Base-by-base conservation (phyloP, 139 green algal species). In the Desmodesmus armatus region DNA sequence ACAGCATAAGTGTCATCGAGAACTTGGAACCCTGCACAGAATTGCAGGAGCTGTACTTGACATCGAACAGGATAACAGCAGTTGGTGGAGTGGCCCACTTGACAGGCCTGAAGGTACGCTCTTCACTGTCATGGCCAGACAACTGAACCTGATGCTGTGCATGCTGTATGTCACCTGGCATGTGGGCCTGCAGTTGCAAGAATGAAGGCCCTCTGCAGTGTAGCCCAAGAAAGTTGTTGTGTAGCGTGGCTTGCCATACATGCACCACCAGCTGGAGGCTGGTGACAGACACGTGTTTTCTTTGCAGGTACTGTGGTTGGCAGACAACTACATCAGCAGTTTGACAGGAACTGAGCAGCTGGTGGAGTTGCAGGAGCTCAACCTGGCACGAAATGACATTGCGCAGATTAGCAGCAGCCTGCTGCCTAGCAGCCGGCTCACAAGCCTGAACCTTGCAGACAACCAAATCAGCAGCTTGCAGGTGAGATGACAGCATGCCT, bases 361-460 rank as follows among this genome's bases (percentile, higher is more conserved):
- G 71, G 41, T 29, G 5, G 49, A 87, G 27, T 85, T 97, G 43
- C 77, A 78, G 19, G 90, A 96, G 67, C 87, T 97, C 40, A 93
- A 95, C 70, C 81, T 97, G 35, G 93, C 92, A 11, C 75, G 88
- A 23, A 97, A 97, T 85, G 74, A 89, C 70, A 95, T 97, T 40
- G 71, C 62, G 2, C 73, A 47, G 6, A 70, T 96, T 35, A 90
- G 88, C 13, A 87, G 88, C 25, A 55, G 41, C 1, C 71, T 97
- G 6, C 5, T 55, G 1, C 11, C 6, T 66, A 90, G 88, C 90
- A 85, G 76, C 15, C 63, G 78, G 2, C 86, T 97, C 41, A 80
- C 87, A 3, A 74, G 62, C 0, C 88, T 97, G 55, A 97, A 97
- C 88, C 80, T 97, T 17, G 89, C 94, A 41, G 91, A 91, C 80